Evolutionary conservation across 2,329 filamentous ascomycete genomes (phyloP).

Genomic region (Cladobotryum protrusum): DNA sequence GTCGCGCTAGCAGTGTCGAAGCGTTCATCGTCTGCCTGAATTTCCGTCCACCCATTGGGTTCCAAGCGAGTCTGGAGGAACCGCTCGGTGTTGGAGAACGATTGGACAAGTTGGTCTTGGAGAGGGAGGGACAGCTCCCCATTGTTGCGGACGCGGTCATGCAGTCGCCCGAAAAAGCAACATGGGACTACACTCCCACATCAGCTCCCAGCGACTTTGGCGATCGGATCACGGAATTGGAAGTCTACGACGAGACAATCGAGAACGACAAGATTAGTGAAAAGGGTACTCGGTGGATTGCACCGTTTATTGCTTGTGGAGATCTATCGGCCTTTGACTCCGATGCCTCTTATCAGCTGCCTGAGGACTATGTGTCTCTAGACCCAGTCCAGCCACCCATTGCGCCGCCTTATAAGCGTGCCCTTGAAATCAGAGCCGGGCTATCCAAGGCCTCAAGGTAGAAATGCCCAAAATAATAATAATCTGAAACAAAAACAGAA

Average conservation of each 20-base stretch:
- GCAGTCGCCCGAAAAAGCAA: conserved; percentile 39
- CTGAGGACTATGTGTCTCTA: conserved; percentile 77
- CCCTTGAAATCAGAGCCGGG: conserved; percentile 62
- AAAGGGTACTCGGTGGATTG: conserved; percentile 66
- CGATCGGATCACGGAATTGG: conserved; percentile 39
- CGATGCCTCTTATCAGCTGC: conserved; percentile 87
- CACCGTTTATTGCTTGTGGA: conserved; percentile 93
- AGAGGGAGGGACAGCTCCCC: conserved; percentile 34
- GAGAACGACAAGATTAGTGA: conserved; percentile 14
- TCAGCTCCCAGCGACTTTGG: conserved; percentile 12
- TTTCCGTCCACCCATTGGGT: conserved; percentile 73
- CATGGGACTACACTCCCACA: conserved; percentile 34
- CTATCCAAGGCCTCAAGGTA: conserved; percentile 11
- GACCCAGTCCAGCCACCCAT: conserved; percentile 94
- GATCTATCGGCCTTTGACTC: conserved; percentile 93
- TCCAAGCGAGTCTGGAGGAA: conserved; percentile 67
- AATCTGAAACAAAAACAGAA: conserved; percentile 5
- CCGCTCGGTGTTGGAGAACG: conserved; percentile 61
- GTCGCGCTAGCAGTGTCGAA: conserved; percentile 92
- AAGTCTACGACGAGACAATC: conserved; percentile 40
- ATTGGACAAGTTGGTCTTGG: conserved; percentile 44
- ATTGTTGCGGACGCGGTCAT: conserved; percentile 35
- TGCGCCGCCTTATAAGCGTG: conserved; percentile 88
- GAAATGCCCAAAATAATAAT: conserved; percentile 5
- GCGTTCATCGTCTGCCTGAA: conserved; percentile 94